These are phyloP conservation scores for Tylopilus plumbeoviolaceoides DNA, from an alignment of 768 basidiomycete genomes.

Conservation along the genomic window DNA sequence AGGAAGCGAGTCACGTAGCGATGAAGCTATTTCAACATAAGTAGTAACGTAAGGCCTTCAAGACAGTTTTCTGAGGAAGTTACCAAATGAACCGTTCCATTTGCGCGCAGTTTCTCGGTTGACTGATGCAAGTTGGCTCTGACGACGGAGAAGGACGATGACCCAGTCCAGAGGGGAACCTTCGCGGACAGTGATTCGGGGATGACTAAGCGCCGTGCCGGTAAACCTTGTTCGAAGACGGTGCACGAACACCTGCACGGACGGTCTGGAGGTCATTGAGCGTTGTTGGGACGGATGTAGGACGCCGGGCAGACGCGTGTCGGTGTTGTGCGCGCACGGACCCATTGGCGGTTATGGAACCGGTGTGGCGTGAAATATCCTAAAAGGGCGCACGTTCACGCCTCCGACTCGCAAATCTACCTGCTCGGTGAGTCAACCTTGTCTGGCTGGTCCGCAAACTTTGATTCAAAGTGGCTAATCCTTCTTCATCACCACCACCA, in stretches of 20 bases:
- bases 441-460: slow-evolving; percentile 41
- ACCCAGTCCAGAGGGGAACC: not conserved
- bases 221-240: slow-evolving; percentile 20
- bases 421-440: slow-evolving; percentile 72
- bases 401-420: slow-evolving; percentile 59
- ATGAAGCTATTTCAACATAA: no score
- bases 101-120: no score
- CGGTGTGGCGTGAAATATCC: slow-evolving; percentile 32
- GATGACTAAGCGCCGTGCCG: slow-evolving; percentile 28
- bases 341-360: slow-evolving; percentile 27
- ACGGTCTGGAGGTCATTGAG: not conserved
- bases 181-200: slow-evolving; percentile 27
- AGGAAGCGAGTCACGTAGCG: no score
- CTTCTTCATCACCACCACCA: slow-evolving; percentile 18
- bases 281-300: not conserved
- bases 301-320: not conserved
- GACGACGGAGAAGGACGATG: no score
- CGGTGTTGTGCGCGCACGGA: slow-evolving; percentile 20
- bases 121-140: no score
- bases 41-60: no score
- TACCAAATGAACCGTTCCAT: no score
- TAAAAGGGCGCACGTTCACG: slow-evolving; percentile 35
- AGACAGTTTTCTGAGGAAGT: no score
- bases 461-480: slow-evolving; percentile 31
- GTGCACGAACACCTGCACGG: not conserved